Percentiles rank a stretch among this genome's conserved stretches.
phyloP scores from a whole-genome alignment of 768 basidiomycete genomes.

The Mycena rebaudengoi region DNA sequence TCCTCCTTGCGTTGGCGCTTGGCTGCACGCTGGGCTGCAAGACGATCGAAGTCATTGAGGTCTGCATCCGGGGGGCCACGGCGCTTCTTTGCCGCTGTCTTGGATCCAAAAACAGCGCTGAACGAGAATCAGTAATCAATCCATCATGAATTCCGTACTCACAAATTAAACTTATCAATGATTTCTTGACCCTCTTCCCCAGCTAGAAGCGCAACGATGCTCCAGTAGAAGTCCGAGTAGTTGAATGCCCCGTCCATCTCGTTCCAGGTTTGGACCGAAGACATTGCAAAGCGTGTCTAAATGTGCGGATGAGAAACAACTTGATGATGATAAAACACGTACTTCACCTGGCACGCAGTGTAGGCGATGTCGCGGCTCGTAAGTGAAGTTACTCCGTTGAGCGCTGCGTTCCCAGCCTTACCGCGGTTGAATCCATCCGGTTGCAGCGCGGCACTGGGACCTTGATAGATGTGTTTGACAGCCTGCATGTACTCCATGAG shows the following conservation, averaged over 20 bases:
- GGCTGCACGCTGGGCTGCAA: no score
- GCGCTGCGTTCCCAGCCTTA: not conserved
- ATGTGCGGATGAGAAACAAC: not conserved
- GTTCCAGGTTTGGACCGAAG: not conserved
- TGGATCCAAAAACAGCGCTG: not conserved
- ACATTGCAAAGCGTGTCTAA: constrained; percentile 1
- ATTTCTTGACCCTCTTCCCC: constrained; percentile 9
- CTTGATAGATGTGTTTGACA: not conserved
- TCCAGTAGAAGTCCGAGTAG: constrained; percentile 2
- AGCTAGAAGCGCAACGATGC: not conserved
- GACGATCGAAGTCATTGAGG: no score
- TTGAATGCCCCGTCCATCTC: not conserved
- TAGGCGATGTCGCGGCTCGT: not conserved
- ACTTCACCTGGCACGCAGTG: not conserved
- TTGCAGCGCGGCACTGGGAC: not conserved
- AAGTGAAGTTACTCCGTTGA: not conserved
- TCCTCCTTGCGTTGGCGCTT: no score
- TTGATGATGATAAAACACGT: not conserved
- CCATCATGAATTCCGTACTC: not conserved
- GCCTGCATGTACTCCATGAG: not conserved
- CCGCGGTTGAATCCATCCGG: not conserved
- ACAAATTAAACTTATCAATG: not conserved
- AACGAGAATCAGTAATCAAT: not conserved
- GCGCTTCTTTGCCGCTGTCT: no score
- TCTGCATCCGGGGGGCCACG: no score